phyloP scores from a whole-genome alignment of 345 rosid genomes.

The Corchorus olitorius region DNA sequence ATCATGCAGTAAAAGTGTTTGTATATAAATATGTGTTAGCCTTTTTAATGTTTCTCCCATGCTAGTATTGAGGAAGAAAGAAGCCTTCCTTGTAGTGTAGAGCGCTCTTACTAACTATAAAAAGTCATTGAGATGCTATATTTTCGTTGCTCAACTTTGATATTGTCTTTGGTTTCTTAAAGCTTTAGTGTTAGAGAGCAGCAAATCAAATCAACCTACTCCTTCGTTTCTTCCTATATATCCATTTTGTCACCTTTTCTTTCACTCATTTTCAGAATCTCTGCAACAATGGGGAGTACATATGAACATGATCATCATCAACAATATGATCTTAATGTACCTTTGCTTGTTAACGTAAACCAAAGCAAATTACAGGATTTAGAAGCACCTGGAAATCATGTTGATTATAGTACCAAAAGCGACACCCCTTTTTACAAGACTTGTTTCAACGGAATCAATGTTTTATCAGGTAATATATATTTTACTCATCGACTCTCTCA shows the following conservation, averaged over 20 bases:
- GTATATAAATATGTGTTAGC: no score
- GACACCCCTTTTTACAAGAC: slow-evolving; percentile 53
- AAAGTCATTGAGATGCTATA: not conserved
- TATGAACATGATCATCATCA: not conserved
- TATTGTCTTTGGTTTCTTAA: not conserved
- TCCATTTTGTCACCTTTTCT: not conserved
- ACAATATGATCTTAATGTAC: slow-evolving; percentile 15
- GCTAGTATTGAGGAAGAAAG: no score
- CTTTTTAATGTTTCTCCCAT: no score
- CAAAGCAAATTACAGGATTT: slow-evolving; percentile 32
- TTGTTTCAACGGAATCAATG: slow-evolving; percentile 64
- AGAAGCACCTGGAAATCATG: slow-evolving; percentile 22
- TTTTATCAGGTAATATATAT: slow-evolving; percentile 56
- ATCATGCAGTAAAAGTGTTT: no score
- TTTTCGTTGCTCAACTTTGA: not conserved
- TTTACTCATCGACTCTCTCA: not conserved
- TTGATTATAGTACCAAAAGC: slow-evolving; percentile 12
- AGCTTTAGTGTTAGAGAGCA: no score
- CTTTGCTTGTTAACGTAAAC: slow-evolving; percentile 23
- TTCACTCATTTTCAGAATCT: not conserved
- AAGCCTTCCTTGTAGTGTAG: not conserved
- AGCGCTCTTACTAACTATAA: not conserved
- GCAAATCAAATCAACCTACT: not conserved
- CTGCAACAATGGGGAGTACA: not conserved
- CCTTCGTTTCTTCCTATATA: not conserved